A percentile compares a stretch with the other conserved stretches of the same genome.
phyloP scores from a whole-genome alignment of 345 rosid species.

The Ailanthus altissimus region DNA sequence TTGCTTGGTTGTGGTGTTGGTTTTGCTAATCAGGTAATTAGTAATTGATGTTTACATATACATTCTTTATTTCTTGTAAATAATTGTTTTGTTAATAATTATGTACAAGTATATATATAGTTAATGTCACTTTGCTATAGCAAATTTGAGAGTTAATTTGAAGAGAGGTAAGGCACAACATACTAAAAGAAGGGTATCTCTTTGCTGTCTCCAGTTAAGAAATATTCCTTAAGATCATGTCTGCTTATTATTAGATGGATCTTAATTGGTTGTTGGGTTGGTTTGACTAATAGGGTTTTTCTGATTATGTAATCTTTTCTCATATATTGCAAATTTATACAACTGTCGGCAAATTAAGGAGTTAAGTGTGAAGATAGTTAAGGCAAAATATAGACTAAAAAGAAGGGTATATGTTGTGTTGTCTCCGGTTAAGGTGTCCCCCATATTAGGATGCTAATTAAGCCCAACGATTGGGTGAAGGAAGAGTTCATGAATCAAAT shows the following conservation, averaged over 20 bases:
- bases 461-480: background rate
- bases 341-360: background rate
- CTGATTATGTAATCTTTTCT: background rate
- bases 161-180: too few species aligned
- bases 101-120: too few species aligned
- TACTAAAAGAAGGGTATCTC: too few species aligned
- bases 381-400: background rate
- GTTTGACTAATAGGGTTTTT: background rate
- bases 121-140: too few species aligned
- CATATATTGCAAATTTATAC: background rate
- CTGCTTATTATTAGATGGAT: background rate
- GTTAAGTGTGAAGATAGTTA: background rate
- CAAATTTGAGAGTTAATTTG: too few species aligned
- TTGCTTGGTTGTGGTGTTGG: conserved; percentile 96
- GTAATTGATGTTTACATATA: background rate
- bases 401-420: background rate
- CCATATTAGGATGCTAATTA: background rate
- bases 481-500: background rate
- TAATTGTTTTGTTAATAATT: background rate
- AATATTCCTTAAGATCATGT: too few species aligned
- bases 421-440: background rate
- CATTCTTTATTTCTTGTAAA: background rate
- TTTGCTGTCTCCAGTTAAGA: too few species aligned
- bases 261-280: background rate
- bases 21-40: conserved; percentile 87